A percentile compares a stretch with the other conserved stretches of the same genome.
phyloP scores from a whole-genome alignment of 2,329 filamentous ascomycete genomes.

The Monilinia laxa region DNA sequence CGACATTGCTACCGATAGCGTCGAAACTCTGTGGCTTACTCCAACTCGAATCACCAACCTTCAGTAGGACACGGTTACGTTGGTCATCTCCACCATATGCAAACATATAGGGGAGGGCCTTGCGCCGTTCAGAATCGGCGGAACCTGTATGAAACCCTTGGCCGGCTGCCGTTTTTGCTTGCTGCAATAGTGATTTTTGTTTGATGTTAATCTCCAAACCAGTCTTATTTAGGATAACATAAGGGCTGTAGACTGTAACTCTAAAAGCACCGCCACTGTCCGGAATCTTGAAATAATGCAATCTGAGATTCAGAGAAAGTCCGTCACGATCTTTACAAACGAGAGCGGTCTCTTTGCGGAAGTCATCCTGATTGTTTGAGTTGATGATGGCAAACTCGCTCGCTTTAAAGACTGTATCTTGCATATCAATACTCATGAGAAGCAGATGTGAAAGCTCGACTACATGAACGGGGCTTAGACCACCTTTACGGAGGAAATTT shows the following conservation, averaged over 20 bases:
- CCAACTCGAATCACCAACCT: conserved; percentile 88
- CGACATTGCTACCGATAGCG: conserved; percentile 88
- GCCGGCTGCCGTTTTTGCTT: conserved; percentile 78
- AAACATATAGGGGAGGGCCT: conserved; percentile 91
- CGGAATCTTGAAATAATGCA: conserved; percentile 89
- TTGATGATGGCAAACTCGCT: conserved; percentile 99
- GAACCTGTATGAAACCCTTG: conserved; percentile 61
- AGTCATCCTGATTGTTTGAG: conserved; percentile 81
- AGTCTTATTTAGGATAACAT: conserved; percentile 93
- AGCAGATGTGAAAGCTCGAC: conserved; percentile 93
- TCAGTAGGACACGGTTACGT: conserved; percentile 84
- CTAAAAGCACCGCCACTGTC: conserved; percentile 95
- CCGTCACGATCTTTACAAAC: conserved; percentile 83
- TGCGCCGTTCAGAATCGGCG: conserved; percentile 57
- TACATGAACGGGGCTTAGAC: conserved; percentile 94
- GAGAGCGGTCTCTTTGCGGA: conserved; percentile 76
- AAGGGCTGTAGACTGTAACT: conserved; percentile 91
- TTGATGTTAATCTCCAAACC: conserved; percentile 84
- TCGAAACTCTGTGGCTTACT: conserved; percentile 98
- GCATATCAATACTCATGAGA: conserved; percentile 90
- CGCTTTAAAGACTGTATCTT: conserved; percentile 90
- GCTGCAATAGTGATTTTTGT: conserved; percentile 84
- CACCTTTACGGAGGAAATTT: conserved; percentile 94
- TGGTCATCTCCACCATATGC: conserved; percentile 86
- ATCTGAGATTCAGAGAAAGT: conserved; percentile 72